These are phyloP conservation scores for Turritis glabra DNA, from an alignment of 345 rosid species.

Conservation along the genomic window DNA sequence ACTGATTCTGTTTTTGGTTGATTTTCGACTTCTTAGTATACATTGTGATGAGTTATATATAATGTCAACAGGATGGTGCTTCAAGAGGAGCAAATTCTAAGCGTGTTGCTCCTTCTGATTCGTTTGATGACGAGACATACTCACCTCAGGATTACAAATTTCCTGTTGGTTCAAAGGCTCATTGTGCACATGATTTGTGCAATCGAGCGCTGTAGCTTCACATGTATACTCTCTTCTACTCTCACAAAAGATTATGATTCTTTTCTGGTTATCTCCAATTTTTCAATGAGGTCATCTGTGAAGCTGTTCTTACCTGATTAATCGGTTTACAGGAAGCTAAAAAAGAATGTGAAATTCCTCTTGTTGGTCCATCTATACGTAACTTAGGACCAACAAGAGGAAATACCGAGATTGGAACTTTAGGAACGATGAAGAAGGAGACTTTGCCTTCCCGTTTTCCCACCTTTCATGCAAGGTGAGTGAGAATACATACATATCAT, in stretches of 20 bases:
- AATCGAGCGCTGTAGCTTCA: constrained; percentile 51
- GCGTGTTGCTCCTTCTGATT: constrained; percentile 45
- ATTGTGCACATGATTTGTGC: constrained; percentile 42
- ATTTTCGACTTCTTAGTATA: background rate
- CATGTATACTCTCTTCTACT: background rate
- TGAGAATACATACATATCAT: constrained; percentile 16
- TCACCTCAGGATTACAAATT: constrained; percentile 48
- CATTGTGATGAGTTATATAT: background rate
- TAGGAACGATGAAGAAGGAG: constrained; percentile 46
- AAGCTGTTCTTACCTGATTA: background rate
- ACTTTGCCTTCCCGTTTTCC: constrained; percentile 58
- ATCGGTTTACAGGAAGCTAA: constrained; percentile 44
- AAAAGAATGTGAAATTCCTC: constrained; percentile 41
- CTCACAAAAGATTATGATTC: constrained; percentile 31
- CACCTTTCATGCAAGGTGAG: constrained; percentile 83
- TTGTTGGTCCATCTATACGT: background rate
- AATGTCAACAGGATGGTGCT: constrained; percentile 22
- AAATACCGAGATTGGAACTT: constrained; percentile 23
- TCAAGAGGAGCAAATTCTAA: constrained; percentile 26
- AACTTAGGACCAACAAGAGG: constrained; percentile 33
- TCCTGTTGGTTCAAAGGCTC: constrained; percentile 29
- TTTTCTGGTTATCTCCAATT: constrained; percentile 7
- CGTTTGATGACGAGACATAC: constrained; percentile 45
- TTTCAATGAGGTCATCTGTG: background rate
- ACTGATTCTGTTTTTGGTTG: background rate